Evolutionary conservation across 2,329 filamentous ascomycete species (phyloP).

Genomic region (Colletotrichum liriopes): DNA sequence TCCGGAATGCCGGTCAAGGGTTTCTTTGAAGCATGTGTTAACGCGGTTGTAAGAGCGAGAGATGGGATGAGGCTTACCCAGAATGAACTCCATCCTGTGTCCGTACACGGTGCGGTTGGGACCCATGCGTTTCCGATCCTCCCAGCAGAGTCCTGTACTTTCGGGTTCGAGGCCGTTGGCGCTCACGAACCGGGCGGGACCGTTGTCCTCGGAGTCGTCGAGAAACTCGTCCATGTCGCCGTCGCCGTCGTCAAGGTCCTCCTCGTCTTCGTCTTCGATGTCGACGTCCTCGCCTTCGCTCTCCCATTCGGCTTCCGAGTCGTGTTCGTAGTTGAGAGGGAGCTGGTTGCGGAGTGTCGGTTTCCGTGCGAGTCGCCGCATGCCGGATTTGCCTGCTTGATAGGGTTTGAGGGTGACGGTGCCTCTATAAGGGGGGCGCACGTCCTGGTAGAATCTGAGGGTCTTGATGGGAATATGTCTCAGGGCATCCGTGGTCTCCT

Average conservation of each 20-base stretch:
- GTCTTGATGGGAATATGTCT: constrained; percentile 74
- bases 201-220: constrained; percentile 85
- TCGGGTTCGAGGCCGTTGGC: constrained; percentile 81
- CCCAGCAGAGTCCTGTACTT: constrained; percentile 88
- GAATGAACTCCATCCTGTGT: constrained; percentile 83
- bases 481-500: constrained; percentile 58
- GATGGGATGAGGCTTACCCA: constrained; percentile 66
- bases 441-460: constrained; percentile 74
- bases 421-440: constrained; percentile 80
- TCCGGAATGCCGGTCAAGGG: constrained; percentile 63
- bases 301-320: constrained; percentile 90
- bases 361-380: constrained; percentile 67
- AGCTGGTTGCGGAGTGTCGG: constrained; percentile 67
- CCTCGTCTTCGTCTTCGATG: constrained; percentile 77
- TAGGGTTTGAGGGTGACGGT: constrained; percentile 76
- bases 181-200: constrained; percentile 70
- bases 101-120: constrained; percentile 67
- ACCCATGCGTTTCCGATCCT: constrained; percentile 68
- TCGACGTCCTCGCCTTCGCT: constrained; percentile 80
- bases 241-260: constrained; percentile 81
- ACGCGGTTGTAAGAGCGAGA: constrained; percentile 39
- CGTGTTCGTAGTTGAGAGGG: constrained; percentile 84
- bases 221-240: constrained; percentile 94
- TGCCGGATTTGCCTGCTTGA: constrained; percentile 60
- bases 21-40: constrained; percentile 55